A percentile compares a stretch with the other conserved stretches of the same genome.
Evolutionary conservation across 2,329 filamentous ascomycete genomes (phyloP).

Genomic region (Epichloe bromicola): DNA sequence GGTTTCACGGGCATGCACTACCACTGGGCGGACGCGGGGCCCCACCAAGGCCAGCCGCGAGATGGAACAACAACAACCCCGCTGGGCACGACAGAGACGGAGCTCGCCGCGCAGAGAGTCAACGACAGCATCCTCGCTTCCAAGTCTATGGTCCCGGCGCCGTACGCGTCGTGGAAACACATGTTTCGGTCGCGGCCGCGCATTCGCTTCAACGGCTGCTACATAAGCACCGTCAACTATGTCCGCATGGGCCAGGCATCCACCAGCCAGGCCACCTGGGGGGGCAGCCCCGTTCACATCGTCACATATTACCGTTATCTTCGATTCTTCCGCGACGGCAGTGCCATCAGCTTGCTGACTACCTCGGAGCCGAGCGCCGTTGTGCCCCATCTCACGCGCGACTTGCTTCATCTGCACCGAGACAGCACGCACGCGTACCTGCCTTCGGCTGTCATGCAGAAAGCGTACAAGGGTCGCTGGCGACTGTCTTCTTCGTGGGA

Average conservation of each 20-base stretch:
- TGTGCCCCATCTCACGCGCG: conserved; percentile 67
- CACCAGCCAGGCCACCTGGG: conserved; percentile 60
- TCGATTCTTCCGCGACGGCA: conserved; percentile 85
- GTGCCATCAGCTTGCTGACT: conserved; percentile 65
- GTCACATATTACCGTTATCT: conserved; percentile 98
- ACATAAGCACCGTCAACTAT: conserved; percentile 96
- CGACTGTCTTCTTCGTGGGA: conserved; percentile 25
- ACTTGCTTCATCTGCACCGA: conserved; percentile 44
- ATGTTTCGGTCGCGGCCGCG: conserved; percentile 78
- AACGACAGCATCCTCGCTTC: conserved; percentile 25
- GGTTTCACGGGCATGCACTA: conserved; percentile 81
- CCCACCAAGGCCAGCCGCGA: conserved; percentile 14
- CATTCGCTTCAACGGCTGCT: conserved; percentile 87
- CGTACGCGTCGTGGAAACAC: conserved; percentile 42
- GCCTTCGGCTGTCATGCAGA: conserved; percentile 47
- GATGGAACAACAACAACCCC: conserved; percentile 14
- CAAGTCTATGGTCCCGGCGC: conserved; percentile 25
- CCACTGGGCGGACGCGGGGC: conserved; percentile 41
- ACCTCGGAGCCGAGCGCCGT: conserved; percentile 76
- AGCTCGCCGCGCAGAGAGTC: conserved; percentile 21
- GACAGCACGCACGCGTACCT: conserved; percentile 16
- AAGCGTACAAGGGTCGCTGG: conserved; percentile 48
- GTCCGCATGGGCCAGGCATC: conserved; percentile 66
- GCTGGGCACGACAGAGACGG: conserved; percentile 25
- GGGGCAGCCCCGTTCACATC: conserved; percentile 66